These are phyloP conservation scores for Aspergillus nomiae DNA, from an alignment of 2,329 filamentous ascomycete genomes.

Conservation along the genomic window DNA sequence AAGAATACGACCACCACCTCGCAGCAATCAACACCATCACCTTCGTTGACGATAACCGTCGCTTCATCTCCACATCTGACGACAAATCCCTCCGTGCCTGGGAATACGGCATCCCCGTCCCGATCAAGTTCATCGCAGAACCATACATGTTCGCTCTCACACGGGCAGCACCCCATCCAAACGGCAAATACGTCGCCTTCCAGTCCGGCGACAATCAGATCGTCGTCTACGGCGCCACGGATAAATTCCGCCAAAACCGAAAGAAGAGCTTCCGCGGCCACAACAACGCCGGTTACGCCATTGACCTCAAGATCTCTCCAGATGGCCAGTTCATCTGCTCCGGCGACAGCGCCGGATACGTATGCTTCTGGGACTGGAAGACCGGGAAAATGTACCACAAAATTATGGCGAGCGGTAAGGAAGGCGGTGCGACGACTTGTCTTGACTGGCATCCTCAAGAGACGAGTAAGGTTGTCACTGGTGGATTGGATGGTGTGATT, in stretches of 20 bases:
- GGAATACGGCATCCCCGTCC: conserved; percentile 98
- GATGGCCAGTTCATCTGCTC: conserved; percentile 89
- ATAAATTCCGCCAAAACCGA: conserved; percentile 95
- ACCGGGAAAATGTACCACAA: conserved; percentile 99
- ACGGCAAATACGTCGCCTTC: conserved; percentile 90
- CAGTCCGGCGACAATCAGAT: conserved; percentile 96
- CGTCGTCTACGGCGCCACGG: conserved; percentile 88
- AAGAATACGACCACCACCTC: conserved; percentile 97
- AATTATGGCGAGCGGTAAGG: conserved; percentile 68
- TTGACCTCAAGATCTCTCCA: conserved; percentile 84
- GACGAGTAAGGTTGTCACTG: conserved; percentile 89
- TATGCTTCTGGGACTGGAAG: conserved; percentile 99
- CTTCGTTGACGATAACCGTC: conserved; percentile 89
- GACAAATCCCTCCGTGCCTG: conserved; percentile 94
- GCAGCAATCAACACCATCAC: conserved; percentile 98
- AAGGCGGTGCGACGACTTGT: conserved; percentile 79
- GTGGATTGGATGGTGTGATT: conserved; percentile 83
- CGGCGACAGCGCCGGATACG: conserved; percentile 84
- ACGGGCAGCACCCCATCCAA: conserved; percentile 79
- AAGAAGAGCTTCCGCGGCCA: conserved; percentile 97
- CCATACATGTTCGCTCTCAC: conserved; percentile 98
- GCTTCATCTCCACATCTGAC: conserved; percentile 97
- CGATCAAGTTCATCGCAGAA: conserved; percentile 97
- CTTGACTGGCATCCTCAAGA: conserved; percentile 98
- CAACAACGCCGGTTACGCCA: conserved; percentile 91